Base-by-base conservation (phyloP, 768 basidiomycete species). In the Boletus huronensis region DNA sequence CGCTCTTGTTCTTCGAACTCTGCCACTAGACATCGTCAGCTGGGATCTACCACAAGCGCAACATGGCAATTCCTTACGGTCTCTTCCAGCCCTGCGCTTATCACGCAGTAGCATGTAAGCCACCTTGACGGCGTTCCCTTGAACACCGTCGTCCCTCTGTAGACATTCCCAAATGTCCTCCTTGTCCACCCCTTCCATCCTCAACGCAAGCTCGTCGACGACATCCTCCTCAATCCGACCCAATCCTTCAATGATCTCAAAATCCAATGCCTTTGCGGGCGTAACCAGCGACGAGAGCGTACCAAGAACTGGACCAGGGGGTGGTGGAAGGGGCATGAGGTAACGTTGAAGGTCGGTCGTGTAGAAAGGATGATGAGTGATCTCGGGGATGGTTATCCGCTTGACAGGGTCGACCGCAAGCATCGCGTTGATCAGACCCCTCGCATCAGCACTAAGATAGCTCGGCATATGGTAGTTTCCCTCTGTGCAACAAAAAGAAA, bases 31-130 rank as follows among this genome's bases (percentile, higher is more conserved):
- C 47, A 47, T 58, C 55, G 56, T 64, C 41, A 67, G 51, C 38
- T 58, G 44, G 10, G n/a, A 36, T 48, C 23, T 6, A 43, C 42
- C 14, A 43, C 16, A n/a, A 21, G 21, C 38, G 28, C 56, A 49
- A 45, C 25, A 52, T 6, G 34, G 7, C 17, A 13, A 35, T 0
- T 29, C 79, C 93, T 79, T 64, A 96, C 94, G 74, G 68, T 93
- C 92, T 70, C 88, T 82, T 6, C 93, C 85, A 50, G 89, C 79
- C 36, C 93, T 76, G 61, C 85, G 78, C 74, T 94, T 94, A 66
- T 99, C 96, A 53, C 93, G 78, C 42, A 97, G 77, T 5, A 99
- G 77, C 82, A 94, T 85, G 71, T 98, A 99, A 0, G 96, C 94
- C 7, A 99, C 94, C 72, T 97, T 95, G 67, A 98, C 88, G 50